Evolutionary conservation across 345 rosid species (phyloP).

Genomic region (Sapria himalayana): DNA sequence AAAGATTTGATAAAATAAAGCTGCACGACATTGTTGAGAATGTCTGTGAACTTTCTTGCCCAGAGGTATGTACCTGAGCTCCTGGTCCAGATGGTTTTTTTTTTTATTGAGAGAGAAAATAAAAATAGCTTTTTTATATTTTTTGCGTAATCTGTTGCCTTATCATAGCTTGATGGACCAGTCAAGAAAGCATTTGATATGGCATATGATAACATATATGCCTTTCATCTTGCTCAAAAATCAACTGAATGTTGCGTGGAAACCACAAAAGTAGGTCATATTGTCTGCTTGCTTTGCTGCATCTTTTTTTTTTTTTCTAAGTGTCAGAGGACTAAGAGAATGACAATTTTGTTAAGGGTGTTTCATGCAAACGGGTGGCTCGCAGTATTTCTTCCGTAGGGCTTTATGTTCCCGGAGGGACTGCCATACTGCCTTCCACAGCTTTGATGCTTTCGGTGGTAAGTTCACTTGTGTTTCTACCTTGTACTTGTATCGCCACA

Average conservation of each 20-base stretch:
- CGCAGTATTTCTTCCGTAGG: constrained; percentile 82
- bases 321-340: neutral
- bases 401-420: constrained; percentile 89
- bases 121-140: neutral
- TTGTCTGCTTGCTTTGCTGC: constrained; percentile 1
- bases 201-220: constrained; percentile 65
- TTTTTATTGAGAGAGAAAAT: neutral
- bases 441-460: constrained; percentile 86
- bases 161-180: constrained; percentile 36
- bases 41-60: constrained; percentile 45
- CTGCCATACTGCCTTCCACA: constrained; percentile 85
- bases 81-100: neutral
- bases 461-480: constrained; percentile 27
- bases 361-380: constrained; percentile 65
- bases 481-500: too few relatives aligned
- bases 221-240: constrained; percentile 79
- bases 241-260: constrained; percentile 40
- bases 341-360: constrained; percentile 33
- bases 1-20: constrained; percentile 59
- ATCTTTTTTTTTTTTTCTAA: neutral
- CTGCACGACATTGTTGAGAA: constrained; percentile 32
- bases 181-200: constrained; percentile 69
- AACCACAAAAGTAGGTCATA: constrained; percentile 54
- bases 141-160: neutral
- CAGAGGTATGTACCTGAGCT: constrained; percentile 25